Base-by-base conservation (phyloP, 148 eudicot genomes). In the Gaultheria prostrata region DNA sequence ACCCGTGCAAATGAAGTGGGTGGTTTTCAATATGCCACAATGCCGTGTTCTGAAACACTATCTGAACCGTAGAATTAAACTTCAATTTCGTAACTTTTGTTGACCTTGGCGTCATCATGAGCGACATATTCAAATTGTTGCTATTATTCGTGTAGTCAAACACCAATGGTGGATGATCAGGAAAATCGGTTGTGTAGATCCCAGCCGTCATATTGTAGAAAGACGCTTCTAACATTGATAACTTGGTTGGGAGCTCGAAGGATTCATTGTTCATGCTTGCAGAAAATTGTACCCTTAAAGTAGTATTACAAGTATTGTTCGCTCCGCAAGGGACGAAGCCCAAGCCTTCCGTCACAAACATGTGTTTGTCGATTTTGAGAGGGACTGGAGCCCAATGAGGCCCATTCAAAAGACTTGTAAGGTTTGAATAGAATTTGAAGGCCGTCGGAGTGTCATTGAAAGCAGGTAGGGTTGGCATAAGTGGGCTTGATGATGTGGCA, bases 1-100 rank as follows among this genome's bases (percentile, higher is more conserved):
- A 90, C 3, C 95, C 94, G 71, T 95, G 98, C 80, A 95, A 84
- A 39, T 93, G 98, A 54, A 95, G 92, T 0, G 98, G 97, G 80
- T 95, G 98, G 83, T 90, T 93, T 78, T 93, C 94, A 1, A 85
- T 43, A 0, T 83, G 88, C 1, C 91, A 33, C 63, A 92, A 28
- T 0, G 90, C 90, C 1, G 93, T 92, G 73, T 91, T 88, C 80
- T 95, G 97, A 71, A 93, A 59, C 72, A 95, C 91, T 18, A 95
- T 88, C 89, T 95, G 91, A 12, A 92, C 91, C 6, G 90, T 88
- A 0, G 93, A 51, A 76, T 93, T 92, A 78, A 51, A 95, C 85
- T 90, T 93, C 0, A 95, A 39, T 20, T 89, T 85, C 84, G 86
- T 93, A 28, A 91, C 95, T 21, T 85, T 91, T 0, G 97, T 93